Evolutionary conservation across 2,329 filamentous ascomycete species (phyloP).

Genomic region (Orbilia quercus): DNA sequence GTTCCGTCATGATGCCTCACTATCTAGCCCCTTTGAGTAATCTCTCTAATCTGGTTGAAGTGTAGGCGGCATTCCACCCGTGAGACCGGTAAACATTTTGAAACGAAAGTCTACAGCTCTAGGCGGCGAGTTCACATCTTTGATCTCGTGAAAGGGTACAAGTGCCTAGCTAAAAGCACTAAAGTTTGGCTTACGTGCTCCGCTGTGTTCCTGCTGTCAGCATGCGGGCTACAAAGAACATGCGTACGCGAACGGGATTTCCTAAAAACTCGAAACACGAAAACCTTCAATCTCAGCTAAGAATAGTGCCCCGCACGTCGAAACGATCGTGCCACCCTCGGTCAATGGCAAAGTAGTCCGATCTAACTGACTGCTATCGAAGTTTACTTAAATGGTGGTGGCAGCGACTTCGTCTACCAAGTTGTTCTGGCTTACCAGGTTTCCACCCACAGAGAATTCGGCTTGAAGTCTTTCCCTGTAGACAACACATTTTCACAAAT

Average conservation of each 20-base stretch:
- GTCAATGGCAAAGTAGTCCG: neutral
- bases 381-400: constrained; percentile 31
- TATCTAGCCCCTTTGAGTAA: constrained; percentile 30
- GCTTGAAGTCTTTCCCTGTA: constrained; percentile 7
- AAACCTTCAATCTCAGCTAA: constrained; percentile 43
- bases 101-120: constrained; percentile 28
- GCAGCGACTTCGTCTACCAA: constrained; percentile 1
- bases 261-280: constrained; percentile 44
- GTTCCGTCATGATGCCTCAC: constrained; percentile 34
- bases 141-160: neutral
- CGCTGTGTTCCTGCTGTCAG: constrained; percentile 41
- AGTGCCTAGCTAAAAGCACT: too few species aligned
- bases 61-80: constrained; percentile 5
- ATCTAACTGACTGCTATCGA: neutral
- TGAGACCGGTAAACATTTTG: constrained; percentile 23
- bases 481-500: constrained; percentile 5
- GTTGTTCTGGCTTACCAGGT: constrained; percentile 30
- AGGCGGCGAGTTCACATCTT: constrained; percentile 17
- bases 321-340: neutral
- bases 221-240: constrained; percentile 28
- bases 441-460: constrained; percentile 20
- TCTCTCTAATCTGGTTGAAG: constrained; percentile 27
- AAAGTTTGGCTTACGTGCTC: constrained; percentile 7
- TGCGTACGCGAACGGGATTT: constrained; percentile 48
- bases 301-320: constrained; percentile 39